Percentiles rank a stretch among this genome's conserved stretches.
Evolutionary conservation across 1,284 basidiomycete species (phyloP).

Genomic region (Bondarzewia mesenterica): DNA sequence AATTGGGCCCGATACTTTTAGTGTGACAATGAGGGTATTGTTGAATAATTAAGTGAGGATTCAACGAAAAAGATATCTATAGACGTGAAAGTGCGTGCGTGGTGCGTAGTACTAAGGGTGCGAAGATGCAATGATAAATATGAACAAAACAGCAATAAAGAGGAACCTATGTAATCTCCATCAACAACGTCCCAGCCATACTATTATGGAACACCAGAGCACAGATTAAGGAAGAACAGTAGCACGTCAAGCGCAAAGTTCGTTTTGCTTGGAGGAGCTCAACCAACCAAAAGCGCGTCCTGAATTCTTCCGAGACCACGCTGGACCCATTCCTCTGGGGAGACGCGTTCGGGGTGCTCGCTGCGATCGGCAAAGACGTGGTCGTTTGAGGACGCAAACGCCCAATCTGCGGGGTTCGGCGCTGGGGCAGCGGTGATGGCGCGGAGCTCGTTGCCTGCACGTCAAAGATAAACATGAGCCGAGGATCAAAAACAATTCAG

Average conservation of each 20-base stretch:
- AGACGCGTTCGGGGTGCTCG: slow-evolving; percentile 27
- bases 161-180: too few species aligned
- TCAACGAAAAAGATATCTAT: too few species aligned
- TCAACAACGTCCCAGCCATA: neutral
- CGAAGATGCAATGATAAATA: too few species aligned
- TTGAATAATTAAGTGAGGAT: too few species aligned
- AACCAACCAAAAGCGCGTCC: slow-evolving; percentile 18
- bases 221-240: neutral
- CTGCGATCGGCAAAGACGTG: slow-evolving; percentile 30
- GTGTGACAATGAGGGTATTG: too few species aligned
- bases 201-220: neutral
- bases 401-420: slow-evolving; percentile 51
- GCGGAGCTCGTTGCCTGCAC: slow-evolving; percentile 43
- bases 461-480: neutral
- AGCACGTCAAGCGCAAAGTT: neutral
- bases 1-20: too few species aligned
- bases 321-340: slow-evolving; percentile 47
- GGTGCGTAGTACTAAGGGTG: too few species aligned
- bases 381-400: slow-evolving; percentile 52
- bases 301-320: slow-evolving; percentile 39
- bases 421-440: slow-evolving; percentile 47
- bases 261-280: neutral
- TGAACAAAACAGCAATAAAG: neutral
- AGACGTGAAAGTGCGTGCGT: too few species aligned
- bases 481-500: too few species aligned